Percentiles rank a stretch among this genome's conserved stretches.
phyloP scores from a whole-genome alignment of 2,329 filamentous ascomycete genomes.

The Beauveria sp. region DNA sequence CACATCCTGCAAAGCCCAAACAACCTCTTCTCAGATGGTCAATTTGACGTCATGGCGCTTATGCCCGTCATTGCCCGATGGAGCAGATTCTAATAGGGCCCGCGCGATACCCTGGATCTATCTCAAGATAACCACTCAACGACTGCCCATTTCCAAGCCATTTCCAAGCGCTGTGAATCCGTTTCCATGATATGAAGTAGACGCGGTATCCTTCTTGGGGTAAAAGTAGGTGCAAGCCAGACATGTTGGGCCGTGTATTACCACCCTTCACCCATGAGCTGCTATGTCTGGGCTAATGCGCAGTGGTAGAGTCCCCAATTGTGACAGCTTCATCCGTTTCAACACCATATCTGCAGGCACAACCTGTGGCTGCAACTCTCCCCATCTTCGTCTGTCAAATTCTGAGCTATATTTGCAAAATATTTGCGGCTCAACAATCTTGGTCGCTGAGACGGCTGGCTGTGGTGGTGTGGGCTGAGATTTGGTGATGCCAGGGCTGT shows the following conservation, averaged over 20 bases:
- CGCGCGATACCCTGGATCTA: neutral
- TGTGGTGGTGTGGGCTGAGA: neutral
- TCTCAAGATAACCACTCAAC: neutral
- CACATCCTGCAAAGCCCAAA: neutral
- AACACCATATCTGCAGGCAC: conserved; percentile 12
- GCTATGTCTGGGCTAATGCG: neutral
- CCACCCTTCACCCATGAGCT: neutral
- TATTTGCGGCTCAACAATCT: neutral
- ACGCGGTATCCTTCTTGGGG: neutral
- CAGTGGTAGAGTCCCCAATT: neutral
- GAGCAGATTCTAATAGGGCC: neutral
- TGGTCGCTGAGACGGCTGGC: neutral
- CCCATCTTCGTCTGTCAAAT: conserved; percentile 14
- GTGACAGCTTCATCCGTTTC: neutral
- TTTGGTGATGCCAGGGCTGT: neutral
- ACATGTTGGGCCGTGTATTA: neutral
- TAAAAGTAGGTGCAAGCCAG: neutral
- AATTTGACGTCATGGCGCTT: conserved; percentile 1
- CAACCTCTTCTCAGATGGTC: neutral
- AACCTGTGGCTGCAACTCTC: conserved; percentile 20
- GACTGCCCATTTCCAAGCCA: neutral
- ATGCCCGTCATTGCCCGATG: conserved; percentile 3
- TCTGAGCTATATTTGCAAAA: conserved; percentile 4
- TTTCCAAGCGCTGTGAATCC: neutral
- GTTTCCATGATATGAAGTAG: neutral